phyloP scores from a whole-genome alignment of 2,329 filamentous ascomycete genomes.

The Neonectria faginata region DNA sequence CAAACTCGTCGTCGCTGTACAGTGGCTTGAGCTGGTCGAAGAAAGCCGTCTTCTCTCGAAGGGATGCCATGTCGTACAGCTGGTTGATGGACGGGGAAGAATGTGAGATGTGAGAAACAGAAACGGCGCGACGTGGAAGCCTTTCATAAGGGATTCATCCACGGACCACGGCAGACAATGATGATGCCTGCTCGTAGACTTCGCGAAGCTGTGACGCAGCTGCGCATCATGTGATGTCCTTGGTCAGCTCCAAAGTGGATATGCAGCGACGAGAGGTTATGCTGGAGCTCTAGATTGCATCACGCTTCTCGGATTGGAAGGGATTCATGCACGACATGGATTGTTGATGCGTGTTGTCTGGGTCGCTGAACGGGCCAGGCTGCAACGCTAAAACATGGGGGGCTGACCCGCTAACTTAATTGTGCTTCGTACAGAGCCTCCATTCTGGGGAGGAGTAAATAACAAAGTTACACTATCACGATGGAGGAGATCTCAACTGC shows the following conservation, averaged over 20 bases:
- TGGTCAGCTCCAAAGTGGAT: background rate
- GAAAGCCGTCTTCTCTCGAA: slow-evolving; percentile 59
- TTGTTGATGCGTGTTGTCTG: background rate
- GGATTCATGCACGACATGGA: slow-evolving; percentile 9
- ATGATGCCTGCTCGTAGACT: slow-evolving; percentile 20
- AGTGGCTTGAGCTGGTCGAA: slow-evolving; percentile 57
- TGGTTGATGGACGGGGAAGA: background rate
- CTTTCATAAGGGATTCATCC: slow-evolving; percentile 6
- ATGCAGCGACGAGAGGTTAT: background rate
- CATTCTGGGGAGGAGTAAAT: too few relatives aligned
- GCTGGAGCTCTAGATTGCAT: background rate
- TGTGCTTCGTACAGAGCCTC: background rate
- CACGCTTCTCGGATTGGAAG: slow-evolving; percentile 9
- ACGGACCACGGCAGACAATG: background rate
- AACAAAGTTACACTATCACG: too few relatives aligned
- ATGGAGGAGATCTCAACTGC: background rate
- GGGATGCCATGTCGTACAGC: slow-evolving; percentile 38
- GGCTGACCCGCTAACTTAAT: slow-evolving; percentile 24
- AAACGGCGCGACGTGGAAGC: background rate
- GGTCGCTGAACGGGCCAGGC: slow-evolving; percentile 34
- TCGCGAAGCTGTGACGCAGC: background rate
- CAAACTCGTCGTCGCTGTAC: slow-evolving; percentile 49
- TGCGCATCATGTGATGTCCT: slow-evolving; percentile 22
- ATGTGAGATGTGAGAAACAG: background rate
- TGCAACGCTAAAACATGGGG: slow-evolving; percentile 34